phyloP scores from a whole-genome alignment of 202 grass and related monocot species.

The Carex arenaria region DNA sequence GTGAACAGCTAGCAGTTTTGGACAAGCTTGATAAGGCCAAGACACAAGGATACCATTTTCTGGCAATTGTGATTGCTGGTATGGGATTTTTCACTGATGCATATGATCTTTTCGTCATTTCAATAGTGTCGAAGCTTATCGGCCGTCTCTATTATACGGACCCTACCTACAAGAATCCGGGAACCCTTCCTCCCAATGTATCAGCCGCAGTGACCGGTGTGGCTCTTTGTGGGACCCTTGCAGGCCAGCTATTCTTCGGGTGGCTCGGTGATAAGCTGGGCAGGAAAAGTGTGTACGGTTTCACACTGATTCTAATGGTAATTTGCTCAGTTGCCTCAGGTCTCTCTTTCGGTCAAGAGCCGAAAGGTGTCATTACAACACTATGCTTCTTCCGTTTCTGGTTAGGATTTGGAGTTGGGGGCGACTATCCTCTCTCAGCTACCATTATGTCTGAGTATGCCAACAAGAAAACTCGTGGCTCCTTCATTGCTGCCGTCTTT shows the following conservation, averaged over 20 bases:
- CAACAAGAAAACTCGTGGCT: constrained; percentile 45
- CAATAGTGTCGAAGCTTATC: constrained; percentile 50
- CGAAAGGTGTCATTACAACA: constrained; percentile 21
- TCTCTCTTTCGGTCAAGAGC: constrained; percentile 27
- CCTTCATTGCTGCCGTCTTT: constrained; percentile 77
- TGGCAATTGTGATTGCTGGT: constrained; percentile 64
- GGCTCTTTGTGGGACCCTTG: constrained; percentile 59
- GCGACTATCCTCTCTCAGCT: constrained; percentile 43
- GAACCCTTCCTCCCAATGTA: constrained; percentile 46
- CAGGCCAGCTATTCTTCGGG: constrained; percentile 72
- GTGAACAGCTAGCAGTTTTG: constrained; percentile 44
- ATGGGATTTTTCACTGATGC: constrained; percentile 76
- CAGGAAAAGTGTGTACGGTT: constrained; percentile 62
- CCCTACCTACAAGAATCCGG: constrained; percentile 18
- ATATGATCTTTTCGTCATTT: constrained; percentile 26
- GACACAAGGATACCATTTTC: constrained; percentile 73
- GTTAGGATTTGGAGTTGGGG: constrained; percentile 46
- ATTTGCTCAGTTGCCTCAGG: constrained; percentile 33
- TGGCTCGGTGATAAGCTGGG: constrained; percentile 75
- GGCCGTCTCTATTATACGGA: constrained; percentile 73
- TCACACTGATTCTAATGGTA: constrained; percentile 58
- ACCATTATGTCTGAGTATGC: constrained; percentile 53
- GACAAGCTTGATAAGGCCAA: constrained; percentile 47
- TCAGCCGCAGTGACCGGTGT: constrained; percentile 51
- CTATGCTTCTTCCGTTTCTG: constrained; percentile 53